A percentile compares a stretch with the other conserved stretches of the same genome.
phyloP scores from a whole-genome alignment of 192 early-diverging fungal genomes.

The Coemansia sp. region DNA sequence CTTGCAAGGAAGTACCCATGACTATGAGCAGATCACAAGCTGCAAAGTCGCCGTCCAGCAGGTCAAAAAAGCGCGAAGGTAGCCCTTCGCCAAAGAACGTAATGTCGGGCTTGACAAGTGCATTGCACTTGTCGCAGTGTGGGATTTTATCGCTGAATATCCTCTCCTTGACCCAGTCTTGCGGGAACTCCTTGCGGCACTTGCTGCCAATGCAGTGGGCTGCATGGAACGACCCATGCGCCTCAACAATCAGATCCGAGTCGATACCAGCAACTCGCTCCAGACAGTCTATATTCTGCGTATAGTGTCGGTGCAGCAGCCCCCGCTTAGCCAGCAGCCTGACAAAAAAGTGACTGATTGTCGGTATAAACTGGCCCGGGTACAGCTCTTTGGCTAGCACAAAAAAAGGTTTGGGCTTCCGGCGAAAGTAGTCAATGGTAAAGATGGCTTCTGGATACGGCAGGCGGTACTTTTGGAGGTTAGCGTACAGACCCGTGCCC shows the following conservation, averaged over 20 bases:
- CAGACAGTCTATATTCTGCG: constrained; percentile 97
- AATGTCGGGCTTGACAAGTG: constrained; percentile 90
- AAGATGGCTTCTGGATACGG: constrained; percentile 97
- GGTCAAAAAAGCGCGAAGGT: constrained; percentile 70
- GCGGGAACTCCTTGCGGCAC: constrained; percentile 42
- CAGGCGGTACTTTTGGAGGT: constrained; percentile 83
- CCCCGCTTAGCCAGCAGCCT: constrained; percentile 68
- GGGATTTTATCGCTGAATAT: constrained; percentile 65
- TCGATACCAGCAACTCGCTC: constrained; percentile 82
- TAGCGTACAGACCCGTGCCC: constrained; percentile 90
- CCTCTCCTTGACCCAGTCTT: constrained; percentile 50
- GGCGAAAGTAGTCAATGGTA: constrained; percentile 84
- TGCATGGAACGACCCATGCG: constrained; percentile 89
- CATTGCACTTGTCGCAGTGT: constrained; percentile 61
- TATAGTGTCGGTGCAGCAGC: constrained; percentile 79
- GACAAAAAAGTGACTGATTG: constrained; percentile 86
- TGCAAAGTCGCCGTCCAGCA: constrained; percentile 66
- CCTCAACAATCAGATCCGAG: constrained; percentile 75
- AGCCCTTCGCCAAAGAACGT: constrained; percentile 94
- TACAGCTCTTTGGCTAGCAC: constrained; percentile 86
- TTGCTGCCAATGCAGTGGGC: constrained; percentile 66
- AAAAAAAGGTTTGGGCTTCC: constrained; percentile 86
- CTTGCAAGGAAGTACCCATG: constrained; percentile 88
- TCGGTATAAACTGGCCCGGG: constrained; percentile 77
- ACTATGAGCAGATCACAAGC: constrained; percentile 85